These are phyloP conservation scores for Pichia exigua DNA, from an alignment of 805 yeast genomes.

Conservation along the genomic window DNA sequence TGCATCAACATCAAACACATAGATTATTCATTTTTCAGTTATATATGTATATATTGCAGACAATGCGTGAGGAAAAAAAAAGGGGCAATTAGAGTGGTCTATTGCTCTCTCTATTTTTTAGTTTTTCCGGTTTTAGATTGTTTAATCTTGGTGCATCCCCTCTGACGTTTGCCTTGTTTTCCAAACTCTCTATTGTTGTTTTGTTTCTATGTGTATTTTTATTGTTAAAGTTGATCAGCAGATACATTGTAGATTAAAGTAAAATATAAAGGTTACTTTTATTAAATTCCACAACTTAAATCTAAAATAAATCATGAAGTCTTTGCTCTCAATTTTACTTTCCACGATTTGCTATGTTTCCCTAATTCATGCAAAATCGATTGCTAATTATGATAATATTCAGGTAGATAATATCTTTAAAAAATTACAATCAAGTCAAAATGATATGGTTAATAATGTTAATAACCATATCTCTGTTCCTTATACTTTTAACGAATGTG, in stretches of 20 bases:
- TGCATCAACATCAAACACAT: too few relatives aligned
- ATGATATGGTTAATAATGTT: neutral
- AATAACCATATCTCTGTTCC: neutral
- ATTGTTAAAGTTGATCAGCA: neutral
- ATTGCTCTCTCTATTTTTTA: neutral
- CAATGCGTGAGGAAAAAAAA: neutral
- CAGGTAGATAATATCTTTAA: neutral
- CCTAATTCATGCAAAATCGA: neutral
- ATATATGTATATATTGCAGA: too few relatives aligned
- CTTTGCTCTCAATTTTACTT: neutral
- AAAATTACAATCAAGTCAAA: neutral
- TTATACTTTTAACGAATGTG: constrained; percentile 2
- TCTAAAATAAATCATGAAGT: neutral
- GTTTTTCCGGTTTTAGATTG: neutral
- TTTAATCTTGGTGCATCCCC: neutral
- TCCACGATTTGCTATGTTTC: neutral
- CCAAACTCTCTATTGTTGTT: neutral
- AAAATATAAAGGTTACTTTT: neutral
- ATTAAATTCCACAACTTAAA: neutral
- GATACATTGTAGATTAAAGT: neutral
- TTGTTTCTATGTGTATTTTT: neutral
- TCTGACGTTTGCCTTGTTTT: neutral
- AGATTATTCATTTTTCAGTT: too few relatives aligned
- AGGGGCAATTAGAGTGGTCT: neutral
- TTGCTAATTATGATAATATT: neutral